Base-by-base conservation (phyloP, 2,329 filamentous ascomycete species). In the Aspergillus sp. region DNA sequence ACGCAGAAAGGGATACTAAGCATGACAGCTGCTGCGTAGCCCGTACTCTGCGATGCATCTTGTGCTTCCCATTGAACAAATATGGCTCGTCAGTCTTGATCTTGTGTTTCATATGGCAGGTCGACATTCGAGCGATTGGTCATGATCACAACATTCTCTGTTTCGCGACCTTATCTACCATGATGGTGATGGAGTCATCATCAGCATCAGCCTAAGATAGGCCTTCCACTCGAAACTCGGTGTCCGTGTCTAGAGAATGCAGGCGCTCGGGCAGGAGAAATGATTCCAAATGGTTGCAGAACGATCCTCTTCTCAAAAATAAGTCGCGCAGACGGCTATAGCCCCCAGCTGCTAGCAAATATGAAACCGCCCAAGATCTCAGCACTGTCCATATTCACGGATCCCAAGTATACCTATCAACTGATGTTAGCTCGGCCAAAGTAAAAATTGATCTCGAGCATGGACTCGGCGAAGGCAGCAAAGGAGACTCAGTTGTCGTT, bases 21-120 rank as follows among this genome's bases (percentile, higher is more conserved):
- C 46, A 58, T 54, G 58, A 56, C 50, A 52, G 49, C 52, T 54
- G 37, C 43, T 51, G 52, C 46, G 52, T 55, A 43, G 52, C 53
- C 56, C 59, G 54, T 52, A 52, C 52, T 54, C 59, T 52, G 56
- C 44, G 45, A 63, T 51, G 33, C 47, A 51, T 52, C 46, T 55
- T 33, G 47, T 51, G 15, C 31, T 44, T 57, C 49, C 52, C 39
- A 50, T 44, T 43, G 41, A 31, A 44, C 49, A 24, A 40, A 33
- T 31, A 11, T 21, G 40, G 39, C 35, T 17, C 52, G 41, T 23
- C 39, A 31, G 15, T 24, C 39, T 17, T 43, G 44, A 41, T 40
- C 39, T 46, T 49, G 49, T 44, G 53, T 58, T 52, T 47, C 56
- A 55, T 27, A n/a, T 41, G 15, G 52, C 44, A 46, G 27, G 39